Conservation (phyloP, 768 basidiomycete genomes). For the Arthromyces matolae region DNA sequence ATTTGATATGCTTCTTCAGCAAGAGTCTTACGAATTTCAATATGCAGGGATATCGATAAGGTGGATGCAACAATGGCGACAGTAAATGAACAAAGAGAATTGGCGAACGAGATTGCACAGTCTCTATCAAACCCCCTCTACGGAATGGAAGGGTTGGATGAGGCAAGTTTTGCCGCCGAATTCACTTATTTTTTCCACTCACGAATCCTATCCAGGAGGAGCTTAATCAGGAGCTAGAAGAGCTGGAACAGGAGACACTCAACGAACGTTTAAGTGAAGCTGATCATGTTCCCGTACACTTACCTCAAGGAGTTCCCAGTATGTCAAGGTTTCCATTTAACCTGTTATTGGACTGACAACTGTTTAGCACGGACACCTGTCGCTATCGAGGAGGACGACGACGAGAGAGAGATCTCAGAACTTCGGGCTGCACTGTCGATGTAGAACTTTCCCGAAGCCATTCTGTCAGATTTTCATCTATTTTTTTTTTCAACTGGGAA, state of each 20-base stretch:
- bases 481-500: too few species aligned
- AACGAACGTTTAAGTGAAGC: constrained; percentile 82
- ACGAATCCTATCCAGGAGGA: constrained; percentile 52
- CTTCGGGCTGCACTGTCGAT: constrained; percentile 87
- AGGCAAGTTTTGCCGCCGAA: constrained; percentile 44
- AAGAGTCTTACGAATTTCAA: background rate
- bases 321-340: too few species aligned
- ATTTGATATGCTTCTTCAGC: background rate
- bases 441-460: constrained; percentile 37
- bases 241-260: constrained; percentile 85
- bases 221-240: constrained; percentile 74
- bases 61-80: constrained; percentile 87
- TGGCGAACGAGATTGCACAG: constrained; percentile 90
- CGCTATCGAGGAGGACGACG: constrained; percentile 75
- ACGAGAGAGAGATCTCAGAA: constrained; percentile 83
- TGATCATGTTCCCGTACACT: constrained; percentile 85
- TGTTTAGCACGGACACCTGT: constrained; percentile 30
- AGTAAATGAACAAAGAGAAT: constrained; percentile 86
- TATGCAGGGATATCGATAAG: constrained; percentile 70
- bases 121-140: constrained; percentile 73
- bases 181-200: constrained; percentile 12
- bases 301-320: constrained; percentile 62
- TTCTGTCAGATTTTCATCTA: constrained; percentile 15
- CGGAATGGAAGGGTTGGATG: constrained; percentile 56
- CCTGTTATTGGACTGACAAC: too few species aligned